A percentile compares a stretch with the other conserved stretches of the same genome.
phyloP scores from a whole-genome alignment of 2,329 filamentous ascomycete species.

The Chrysosporium keratinophilum region DNA sequence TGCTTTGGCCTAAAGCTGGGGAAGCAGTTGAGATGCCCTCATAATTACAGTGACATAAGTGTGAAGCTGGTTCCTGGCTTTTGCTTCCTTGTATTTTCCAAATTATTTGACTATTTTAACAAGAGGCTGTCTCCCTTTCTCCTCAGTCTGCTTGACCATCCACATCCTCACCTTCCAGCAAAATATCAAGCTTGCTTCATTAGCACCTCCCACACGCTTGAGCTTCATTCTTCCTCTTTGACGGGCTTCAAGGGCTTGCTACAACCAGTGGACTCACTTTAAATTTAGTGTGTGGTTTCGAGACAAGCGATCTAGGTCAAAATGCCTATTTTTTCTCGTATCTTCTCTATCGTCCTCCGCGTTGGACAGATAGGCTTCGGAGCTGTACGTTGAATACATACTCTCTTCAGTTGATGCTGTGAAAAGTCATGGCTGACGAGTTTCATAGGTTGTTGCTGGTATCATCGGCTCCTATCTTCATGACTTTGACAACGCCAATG shows the following conservation, averaged over 20 bases:
- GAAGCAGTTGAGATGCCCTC: background rate
- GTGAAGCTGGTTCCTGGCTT: background rate
- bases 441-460: slow-evolving; percentile 49
- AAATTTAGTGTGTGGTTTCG: no score
- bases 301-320: slow-evolving; percentile 5
- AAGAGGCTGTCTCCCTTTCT: background rate
- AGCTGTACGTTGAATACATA: slow-evolving; percentile 41
- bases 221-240: background rate
- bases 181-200: no score
- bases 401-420: slow-evolving; percentile 14
- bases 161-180: background rate
- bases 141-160: background rate
- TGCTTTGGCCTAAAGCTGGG: background rate
- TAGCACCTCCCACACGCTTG: background rate
- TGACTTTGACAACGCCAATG: slow-evolving; percentile 35
- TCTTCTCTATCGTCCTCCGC: slow-evolving; percentile 50
- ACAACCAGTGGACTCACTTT: no score
- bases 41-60: background rate
- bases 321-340: slow-evolving; percentile 45
- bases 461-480: slow-evolving; percentile 58
- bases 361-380: slow-evolving; percentile 57
- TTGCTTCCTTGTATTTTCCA: background rate
- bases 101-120: background rate
- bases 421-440: background rate
- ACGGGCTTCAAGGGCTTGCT: background rate